phyloP scores from a whole-genome alignment of 2,329 filamentous ascomycete genomes.

The Paraphoma chrysanthemicola region DNA sequence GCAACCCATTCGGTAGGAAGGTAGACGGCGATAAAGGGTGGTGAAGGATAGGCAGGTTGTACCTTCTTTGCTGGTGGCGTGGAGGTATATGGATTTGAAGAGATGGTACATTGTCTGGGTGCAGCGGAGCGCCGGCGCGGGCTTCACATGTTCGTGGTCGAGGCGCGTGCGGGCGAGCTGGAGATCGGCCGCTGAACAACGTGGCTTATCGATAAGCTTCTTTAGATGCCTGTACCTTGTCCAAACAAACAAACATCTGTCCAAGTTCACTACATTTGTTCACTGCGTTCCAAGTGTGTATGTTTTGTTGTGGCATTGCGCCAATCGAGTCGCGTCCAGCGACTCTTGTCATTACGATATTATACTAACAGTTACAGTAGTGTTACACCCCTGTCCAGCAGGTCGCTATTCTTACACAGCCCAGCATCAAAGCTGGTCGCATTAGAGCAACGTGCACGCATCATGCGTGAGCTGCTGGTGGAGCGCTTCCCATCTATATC shows the following conservation, averaged over 20 bases:
- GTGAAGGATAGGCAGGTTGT: constrained; percentile 1
- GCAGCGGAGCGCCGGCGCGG: constrained; percentile 11
- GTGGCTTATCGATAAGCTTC: constrained; percentile 2
- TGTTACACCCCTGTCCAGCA: constrained; percentile 5
- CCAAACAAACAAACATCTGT: neutral
- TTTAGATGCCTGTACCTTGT: neutral
- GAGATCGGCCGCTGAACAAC: neutral
- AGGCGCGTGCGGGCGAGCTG: neutral
- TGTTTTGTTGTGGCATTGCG: neutral
- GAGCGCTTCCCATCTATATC: constrained; percentile 2
- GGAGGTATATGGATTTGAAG: constrained; percentile 90
- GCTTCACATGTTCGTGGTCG: constrained; percentile 26
- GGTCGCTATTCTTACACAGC: neutral
- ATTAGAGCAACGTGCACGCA: constrained; percentile 1
- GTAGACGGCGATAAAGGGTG: neutral
- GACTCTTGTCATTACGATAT: constrained; percentile 1
- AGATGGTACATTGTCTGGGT: constrained; percentile 83
- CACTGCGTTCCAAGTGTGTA: neutral
- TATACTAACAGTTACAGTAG: constrained; percentile 9
- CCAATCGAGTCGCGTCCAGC: neutral
- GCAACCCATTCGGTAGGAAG: neutral
- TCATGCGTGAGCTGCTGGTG: constrained; percentile 1
- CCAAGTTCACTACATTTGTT: too few species aligned
- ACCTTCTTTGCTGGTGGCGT: constrained; percentile 98
- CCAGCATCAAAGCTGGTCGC: constrained; percentile 1